These are phyloP conservation scores for Metschnikowia colocasiae DNA, from an alignment of 805 yeast genomes.

Conservation along the genomic window DNA sequence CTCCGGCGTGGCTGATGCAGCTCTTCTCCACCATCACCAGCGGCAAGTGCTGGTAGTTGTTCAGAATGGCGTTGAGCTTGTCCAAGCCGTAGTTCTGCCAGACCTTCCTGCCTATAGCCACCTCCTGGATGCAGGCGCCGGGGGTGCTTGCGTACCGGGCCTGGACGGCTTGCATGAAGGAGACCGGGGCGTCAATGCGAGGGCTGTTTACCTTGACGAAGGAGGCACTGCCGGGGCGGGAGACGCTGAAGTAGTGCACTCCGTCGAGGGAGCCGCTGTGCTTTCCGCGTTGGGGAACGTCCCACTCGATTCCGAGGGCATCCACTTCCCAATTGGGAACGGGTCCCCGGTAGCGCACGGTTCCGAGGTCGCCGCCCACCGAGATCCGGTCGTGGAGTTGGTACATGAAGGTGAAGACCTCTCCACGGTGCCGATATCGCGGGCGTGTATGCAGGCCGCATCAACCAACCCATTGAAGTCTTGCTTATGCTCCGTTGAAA, in stretches of 20 bases:
- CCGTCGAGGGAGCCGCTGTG: conserved; percentile 62
- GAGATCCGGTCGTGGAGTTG: conserved; percentile 18
- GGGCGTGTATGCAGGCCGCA: background rate
- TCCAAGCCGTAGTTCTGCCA: conserved; percentile 68
- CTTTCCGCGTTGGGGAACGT: conserved; percentile 62
- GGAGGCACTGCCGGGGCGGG: conserved; percentile 51
- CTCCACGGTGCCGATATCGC: background rate
- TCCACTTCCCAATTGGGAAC: conserved; percentile 55
- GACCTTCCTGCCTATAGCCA: conserved; percentile 52
- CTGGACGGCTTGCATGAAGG: conserved; percentile 49
- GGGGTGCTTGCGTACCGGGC: conserved; percentile 41
- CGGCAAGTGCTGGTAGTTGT: conserved; percentile 43
- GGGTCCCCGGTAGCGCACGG: conserved; percentile 58
- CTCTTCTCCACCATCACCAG: conserved; percentile 49
- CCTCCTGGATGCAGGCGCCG: conserved; percentile 11
- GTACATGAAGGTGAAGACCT: background rate
- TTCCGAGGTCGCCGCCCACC: conserved; percentile 49
- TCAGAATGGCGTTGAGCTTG: conserved; percentile 45
- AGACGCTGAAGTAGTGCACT: conserved; percentile 47
- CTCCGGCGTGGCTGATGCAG: conserved; percentile 23
- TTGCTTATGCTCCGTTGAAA: no score
- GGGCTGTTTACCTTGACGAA: conserved; percentile 50
- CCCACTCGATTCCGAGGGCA: conserved; percentile 89
- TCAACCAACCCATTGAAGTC: no score
- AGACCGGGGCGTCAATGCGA: conserved; percentile 25